A percentile compares a stretch with the other conserved stretches of the same genome.
phyloP scores from a whole-genome alignment of 1,284 basidiomycete species.

The Pseudomicrostroma phylloplanum region DNA sequence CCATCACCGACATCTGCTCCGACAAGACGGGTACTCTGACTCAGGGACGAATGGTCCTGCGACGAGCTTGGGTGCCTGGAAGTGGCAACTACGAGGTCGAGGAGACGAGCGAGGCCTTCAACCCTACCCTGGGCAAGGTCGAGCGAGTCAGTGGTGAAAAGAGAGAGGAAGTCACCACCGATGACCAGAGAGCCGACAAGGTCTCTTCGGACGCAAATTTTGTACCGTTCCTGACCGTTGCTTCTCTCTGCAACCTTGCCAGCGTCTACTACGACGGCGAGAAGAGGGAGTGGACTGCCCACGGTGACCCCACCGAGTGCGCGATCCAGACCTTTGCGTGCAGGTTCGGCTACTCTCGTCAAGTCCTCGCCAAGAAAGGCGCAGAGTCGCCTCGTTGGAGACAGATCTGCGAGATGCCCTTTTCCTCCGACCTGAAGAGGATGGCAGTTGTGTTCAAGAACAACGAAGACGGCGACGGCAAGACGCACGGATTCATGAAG shows the following conservation, averaged over 20 bases:
- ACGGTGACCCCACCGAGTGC: conserved; percentile 63
- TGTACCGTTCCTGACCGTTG: conserved; percentile 40
- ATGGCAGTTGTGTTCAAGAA: conserved; percentile 53
- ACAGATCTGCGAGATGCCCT: conserved; percentile 54
- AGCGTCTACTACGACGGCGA: conserved; percentile 48
- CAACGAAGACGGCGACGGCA: conserved; percentile 21
- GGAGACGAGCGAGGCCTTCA: conserved; percentile 47
- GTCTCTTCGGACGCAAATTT: conserved; percentile 29
- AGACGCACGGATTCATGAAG: conserved; percentile 46
- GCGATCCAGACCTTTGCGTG: conserved; percentile 64
- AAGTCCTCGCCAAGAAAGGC: conserved; percentile 28
- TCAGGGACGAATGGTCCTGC: conserved; percentile 48
- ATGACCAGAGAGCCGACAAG: conserved; percentile 23
- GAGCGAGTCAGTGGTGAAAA: conserved; percentile 29
- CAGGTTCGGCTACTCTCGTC: conserved; percentile 46
- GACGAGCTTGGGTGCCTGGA: conserved; percentile 45
- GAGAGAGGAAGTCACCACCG: conserved; percentile 51
- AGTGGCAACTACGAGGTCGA: conserved; percentile 39
- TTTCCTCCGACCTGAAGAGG: conserved; percentile 46
- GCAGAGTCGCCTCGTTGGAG: conserved; percentile 28
- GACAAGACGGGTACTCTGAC: conserved; percentile 50
- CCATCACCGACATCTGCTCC: conserved; percentile 49
- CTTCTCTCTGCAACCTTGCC: conserved; percentile 49
- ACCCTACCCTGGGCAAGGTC: conserved; percentile 53
- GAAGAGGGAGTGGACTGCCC: conserved; percentile 58